Base-by-base conservation (phyloP, 192 early-diverging fungal genomes). In the Glomus cerebriforme region DNA sequence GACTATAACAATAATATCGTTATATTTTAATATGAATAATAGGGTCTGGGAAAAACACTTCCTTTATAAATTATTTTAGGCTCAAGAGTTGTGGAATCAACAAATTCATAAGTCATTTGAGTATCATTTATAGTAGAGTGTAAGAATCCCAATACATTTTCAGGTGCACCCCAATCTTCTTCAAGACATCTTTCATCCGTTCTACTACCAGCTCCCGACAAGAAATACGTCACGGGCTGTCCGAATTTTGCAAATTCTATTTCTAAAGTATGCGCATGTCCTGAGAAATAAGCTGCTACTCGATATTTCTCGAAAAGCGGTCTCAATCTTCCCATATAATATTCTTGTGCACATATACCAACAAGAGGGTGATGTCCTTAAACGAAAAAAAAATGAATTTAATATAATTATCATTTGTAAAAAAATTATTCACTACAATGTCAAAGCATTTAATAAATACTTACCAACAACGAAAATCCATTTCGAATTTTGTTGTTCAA, bases 381-480 rank as follows among this genome's bases (percentile, higher is more conserved):
- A n/a, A n/a, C n/a, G n/a, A 24, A 24, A 39, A 68, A 43, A 12
- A 0, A 43, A 43, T 43, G 10, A 43, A 43, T 43, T 43, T 43
- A 43, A 43, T 43, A 43, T 13, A 5, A 43, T 43, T 43, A 43
- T 43, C 10, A 2, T 1, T 12, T 43, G 9, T 12, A 0, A 43
- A 43, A 3, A 12, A 43, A 43, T 10, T 43, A 43, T 43, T 43
- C 10, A 1, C n/a, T n/a, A n/a, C n/a, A n/a, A n/a, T n/a, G n/a
- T n/a, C n/a, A n/a, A n/a, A n/a, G n/a, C n/a, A n/a, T n/a, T n/a
- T n/a, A n/a, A n/a, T n/a, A n/a, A n/a, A n/a, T 35, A 74, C 29
- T 34, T 35, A 77, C 75, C 63, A 49, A 66, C 64, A 10, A 77
- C 75, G 22, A 77, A 67, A n/a, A 77, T 77, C 75, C 75, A 77